These are phyloP conservation scores for Panaeolus cyanescens DNA, from an alignment of 768 basidiomycete genomes.

Conservation along the genomic window DNA sequence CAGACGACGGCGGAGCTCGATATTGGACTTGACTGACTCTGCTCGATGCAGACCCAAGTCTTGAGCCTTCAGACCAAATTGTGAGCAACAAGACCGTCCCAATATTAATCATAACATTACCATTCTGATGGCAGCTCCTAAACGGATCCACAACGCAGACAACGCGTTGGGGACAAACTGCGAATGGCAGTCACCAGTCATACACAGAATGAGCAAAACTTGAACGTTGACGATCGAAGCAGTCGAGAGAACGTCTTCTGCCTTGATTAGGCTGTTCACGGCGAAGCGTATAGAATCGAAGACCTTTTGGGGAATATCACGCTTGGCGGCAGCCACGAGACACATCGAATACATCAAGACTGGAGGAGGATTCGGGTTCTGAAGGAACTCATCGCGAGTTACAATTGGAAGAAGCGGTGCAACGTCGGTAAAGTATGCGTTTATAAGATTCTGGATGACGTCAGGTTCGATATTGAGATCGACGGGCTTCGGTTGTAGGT, in stretches of 20 bases:
- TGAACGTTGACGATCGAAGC: constrained; percentile 87
- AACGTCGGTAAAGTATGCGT: constrained; percentile 89
- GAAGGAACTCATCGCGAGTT: constrained; percentile 85
- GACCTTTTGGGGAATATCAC: constrained; percentile 81
- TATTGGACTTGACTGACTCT: constrained; percentile 78
- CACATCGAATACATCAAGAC: constrained; percentile 94
- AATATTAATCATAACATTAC: constrained; percentile 40
- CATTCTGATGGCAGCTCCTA: constrained; percentile 93
- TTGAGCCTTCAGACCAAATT: constrained; percentile 71
- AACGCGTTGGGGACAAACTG: constrained; percentile 85
- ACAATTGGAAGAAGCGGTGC: constrained; percentile 90
- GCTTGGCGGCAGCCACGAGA: constrained; percentile 83
- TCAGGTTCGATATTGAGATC: constrained; percentile 79
- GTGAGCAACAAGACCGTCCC: constrained; percentile 2
- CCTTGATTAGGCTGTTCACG: constrained; percentile 85
- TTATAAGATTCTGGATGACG: constrained; percentile 79
- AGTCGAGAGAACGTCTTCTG: constrained; percentile 89
- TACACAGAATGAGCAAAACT: constrained; percentile 80
- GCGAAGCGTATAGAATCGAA: constrained; percentile 89
- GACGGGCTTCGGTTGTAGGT: constrained; percentile 58
- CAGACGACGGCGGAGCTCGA: constrained; percentile 85
- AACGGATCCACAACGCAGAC: constrained; percentile 83
- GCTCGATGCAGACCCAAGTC: constrained; percentile 95
- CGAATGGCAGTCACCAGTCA: constrained; percentile 90
- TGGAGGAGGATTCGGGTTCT: constrained; percentile 69